A percentile compares a stretch with the other conserved stretches of the same genome.
These are phyloP conservation scores for Rhynchospora pubera DNA, from an alignment of 176 grass and related monocot species.

Conservation along the genomic window DNA sequence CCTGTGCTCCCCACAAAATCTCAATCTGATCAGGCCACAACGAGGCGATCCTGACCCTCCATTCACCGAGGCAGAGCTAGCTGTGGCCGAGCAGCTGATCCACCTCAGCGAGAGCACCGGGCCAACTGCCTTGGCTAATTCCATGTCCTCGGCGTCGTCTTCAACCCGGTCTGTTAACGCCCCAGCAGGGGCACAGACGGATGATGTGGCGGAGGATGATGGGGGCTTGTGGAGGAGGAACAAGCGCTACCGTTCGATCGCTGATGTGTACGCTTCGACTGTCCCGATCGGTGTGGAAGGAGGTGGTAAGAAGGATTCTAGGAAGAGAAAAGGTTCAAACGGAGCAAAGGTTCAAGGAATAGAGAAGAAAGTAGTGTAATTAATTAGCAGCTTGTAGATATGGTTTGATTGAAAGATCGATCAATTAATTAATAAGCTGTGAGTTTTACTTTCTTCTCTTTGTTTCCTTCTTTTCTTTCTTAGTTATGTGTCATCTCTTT, in stretches of 20 bases:
- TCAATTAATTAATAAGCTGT: background rate
- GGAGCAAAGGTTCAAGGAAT: background rate
- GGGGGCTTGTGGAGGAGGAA: conserved; percentile 21
- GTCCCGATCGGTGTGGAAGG: conserved; percentile 16
- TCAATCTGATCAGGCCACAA: background rate
- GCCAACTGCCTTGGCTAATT: background rate
- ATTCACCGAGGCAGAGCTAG: conserved; percentile 42
- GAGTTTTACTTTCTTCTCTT: conserved; percentile 13
- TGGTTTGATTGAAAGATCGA: background rate
- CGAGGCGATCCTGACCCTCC: background rate
- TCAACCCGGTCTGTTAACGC: conserved; percentile 26
- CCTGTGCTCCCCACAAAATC: background rate
- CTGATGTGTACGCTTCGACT: conserved; percentile 42
- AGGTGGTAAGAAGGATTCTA: background rate
- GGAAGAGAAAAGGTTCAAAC: conserved; percentile 3
- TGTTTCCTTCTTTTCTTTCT: background rate
- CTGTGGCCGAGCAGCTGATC: conserved; percentile 30
- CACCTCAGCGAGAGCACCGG: conserved; percentile 33
- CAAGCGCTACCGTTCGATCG: conserved; percentile 41
- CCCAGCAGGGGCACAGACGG: background rate
- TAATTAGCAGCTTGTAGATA: conserved; percentile 4
- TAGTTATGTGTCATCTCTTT: background rate
- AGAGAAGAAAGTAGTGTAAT: background rate
- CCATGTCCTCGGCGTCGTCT: conserved; percentile 9
- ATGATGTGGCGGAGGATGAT: conserved; percentile 28